Conservation (phyloP, 2,329 filamentous ascomycete species). For the Leptodontidium sp. region DNA sequence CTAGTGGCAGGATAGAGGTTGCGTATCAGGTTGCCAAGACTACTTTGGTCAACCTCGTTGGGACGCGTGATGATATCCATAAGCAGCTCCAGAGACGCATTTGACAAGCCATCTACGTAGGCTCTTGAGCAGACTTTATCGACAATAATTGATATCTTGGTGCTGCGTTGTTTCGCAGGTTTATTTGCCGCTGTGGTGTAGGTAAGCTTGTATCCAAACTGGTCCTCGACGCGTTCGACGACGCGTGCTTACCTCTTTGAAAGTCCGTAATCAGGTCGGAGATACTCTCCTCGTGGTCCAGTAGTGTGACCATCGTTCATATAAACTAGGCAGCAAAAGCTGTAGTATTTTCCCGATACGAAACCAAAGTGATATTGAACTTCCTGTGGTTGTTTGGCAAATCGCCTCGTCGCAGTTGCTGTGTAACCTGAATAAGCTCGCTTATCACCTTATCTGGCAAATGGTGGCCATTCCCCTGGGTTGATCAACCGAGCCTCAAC, state of each 20-base stretch:
- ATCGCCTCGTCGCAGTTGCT: not conserved
- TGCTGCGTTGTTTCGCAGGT: conserved; percentile 71
- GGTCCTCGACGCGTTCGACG: conserved; percentile 26
- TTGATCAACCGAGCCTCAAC: no score
- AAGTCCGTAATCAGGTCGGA: conserved; percentile 41
- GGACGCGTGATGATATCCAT: conserved; percentile 72
- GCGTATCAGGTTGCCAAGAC: conserved; percentile 71
- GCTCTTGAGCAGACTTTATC: conserved; percentile 68
- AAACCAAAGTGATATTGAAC: no score
- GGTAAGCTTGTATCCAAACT: conserved; percentile 18
- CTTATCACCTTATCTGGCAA: not conserved
- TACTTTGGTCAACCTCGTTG: conserved; percentile 79
- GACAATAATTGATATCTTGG: conserved; percentile 68
- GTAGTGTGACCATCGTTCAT: conserved; percentile 27
- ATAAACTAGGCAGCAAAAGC: not conserved
- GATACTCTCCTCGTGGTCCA: conserved; percentile 27
- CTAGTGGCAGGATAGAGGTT: conserved; percentile 77
- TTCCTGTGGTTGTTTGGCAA: not conserved
- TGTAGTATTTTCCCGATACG: not conserved
- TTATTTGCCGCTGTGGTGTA: conserved; percentile 59
- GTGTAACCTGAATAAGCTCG: conserved; percentile 5
- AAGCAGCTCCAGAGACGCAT: conserved; percentile 66
- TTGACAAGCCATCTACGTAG: conserved; percentile 73
- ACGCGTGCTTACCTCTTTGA: conserved; percentile 42
- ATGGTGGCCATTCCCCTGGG: no score